Base-by-base conservation (phyloP, 352 stramenopile species). In the Globisporangium echinulatum region DNA sequence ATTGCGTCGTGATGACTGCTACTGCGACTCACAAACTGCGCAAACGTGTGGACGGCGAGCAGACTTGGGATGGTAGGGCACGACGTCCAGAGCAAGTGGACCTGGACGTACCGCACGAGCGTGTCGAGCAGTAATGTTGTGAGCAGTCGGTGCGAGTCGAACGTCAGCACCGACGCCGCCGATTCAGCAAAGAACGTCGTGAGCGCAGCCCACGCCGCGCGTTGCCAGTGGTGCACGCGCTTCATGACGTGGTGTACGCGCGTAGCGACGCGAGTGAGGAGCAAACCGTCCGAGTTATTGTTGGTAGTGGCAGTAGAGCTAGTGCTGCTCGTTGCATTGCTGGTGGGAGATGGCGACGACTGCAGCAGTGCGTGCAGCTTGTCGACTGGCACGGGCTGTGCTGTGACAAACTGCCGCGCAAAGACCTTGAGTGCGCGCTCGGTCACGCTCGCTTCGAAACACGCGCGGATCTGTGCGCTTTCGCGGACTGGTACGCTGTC, bases 211-310 rank as follows among this genome's bases (percentile, higher is more conserved):
- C 76, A 88, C 3, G 71, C 52, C 1, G 71, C 70, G 55, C 81
- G 69, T 49, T 89, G 77, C 73, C 79, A 87, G 50, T 86, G 77
- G 13, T 89, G 74, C 19, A 86, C 47, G 40, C 69, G 71, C 69
- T 83, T 86, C 72, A 87, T 82, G 19, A 89, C 68, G 25, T 86
- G 75, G 47, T 83, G 81, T 7, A 75, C 49, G 0, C 17, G 40
- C 56, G 65, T 73, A 9, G 69, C 49, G 6, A 77, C 42, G 19
- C 19, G 19, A 17, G 57, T 62, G 39, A 74, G 55, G 19, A 88
- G 59, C 0, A 64, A 13, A 11, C 40, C 10, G 10, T 44, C 40
- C 7, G 40, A 11, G 10, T 13, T 11, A 2, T 7, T 11, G 19
- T 25, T 25, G 40, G 59, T 49, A 33, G 46, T 33, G 7, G 46